A percentile compares a stretch with the other conserved stretches of the same genome.
Evolutionary conservation across 192 early-diverging fungal genomes (phyloP).

Genomic region (Coemansia sp.): DNA sequence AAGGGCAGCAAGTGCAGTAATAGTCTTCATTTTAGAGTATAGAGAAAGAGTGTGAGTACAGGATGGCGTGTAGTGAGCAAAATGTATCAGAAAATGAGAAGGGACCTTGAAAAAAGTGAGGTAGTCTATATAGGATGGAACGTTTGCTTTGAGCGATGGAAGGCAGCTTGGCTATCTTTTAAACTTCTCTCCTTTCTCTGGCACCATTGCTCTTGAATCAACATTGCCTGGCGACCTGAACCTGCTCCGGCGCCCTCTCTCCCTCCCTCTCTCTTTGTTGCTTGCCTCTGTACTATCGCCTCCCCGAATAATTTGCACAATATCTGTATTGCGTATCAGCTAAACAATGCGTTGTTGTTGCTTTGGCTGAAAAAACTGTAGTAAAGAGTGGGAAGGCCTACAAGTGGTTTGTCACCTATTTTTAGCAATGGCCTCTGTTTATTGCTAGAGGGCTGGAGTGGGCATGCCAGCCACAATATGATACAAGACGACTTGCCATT

Average conservation of each 20-base stretch:
- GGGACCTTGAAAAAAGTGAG: background rate
- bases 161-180: background rate
- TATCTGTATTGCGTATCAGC: background rate
- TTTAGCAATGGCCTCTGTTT: background rate
- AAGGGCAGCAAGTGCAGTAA: constrained; percentile 37
- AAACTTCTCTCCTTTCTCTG: background rate
- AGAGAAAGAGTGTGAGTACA: constrained; percentile 1
- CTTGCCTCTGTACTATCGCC: constrained; percentile 1
- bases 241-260: background rate
- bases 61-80: background rate
- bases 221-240: background rate
- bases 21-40: constrained; percentile 27
- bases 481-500: background rate
- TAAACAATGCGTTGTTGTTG: background rate
- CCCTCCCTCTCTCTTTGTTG: background rate
- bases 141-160: background rate
- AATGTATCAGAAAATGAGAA: background rate
- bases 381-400: background rate
- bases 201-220: background rate
- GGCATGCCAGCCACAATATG: background rate
- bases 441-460: background rate
- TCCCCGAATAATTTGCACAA: background rate
- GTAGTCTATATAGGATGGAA: background rate
- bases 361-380: background rate
- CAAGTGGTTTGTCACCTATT: background rate